Conservation (phyloP, 192 early-diverging fungal genomes). For the Geranomyces michiganensis region DNA sequence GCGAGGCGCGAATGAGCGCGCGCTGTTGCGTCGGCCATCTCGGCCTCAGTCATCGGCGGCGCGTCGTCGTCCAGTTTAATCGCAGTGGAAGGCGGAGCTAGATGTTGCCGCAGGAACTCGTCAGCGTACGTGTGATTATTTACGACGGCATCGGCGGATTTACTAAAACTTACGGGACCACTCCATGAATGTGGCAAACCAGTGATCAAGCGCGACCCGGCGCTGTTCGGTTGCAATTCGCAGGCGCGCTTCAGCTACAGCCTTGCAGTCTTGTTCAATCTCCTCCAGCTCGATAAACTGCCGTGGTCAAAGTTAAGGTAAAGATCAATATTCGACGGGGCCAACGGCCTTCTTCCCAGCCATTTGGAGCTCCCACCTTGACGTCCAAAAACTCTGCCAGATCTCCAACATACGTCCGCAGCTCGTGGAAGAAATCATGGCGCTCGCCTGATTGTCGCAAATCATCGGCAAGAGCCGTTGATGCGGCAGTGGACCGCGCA, state of each 20-base stretch:
- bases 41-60: slow-evolving; percentile 1
- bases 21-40: neutral
- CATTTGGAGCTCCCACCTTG: slow-evolving; percentile 30
- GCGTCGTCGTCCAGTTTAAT: neutral
- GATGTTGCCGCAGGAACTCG: too few relatives aligned
- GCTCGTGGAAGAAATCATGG: slow-evolving; percentile 46
- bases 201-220: slow-evolving; percentile 4
- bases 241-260: neutral
- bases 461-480: slow-evolving; percentile 29
- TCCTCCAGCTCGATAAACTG: slow-evolving; percentile 31
- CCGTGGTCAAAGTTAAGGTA: too few relatives aligned
- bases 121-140: too few relatives aligned
- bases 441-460: slow-evolving; percentile 17
- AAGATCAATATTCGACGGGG: too few relatives aligned
- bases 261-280: slow-evolving; percentile 27
- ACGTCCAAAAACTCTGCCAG: slow-evolving; percentile 47
- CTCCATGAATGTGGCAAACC: slow-evolving; percentile 11
- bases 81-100: neutral
- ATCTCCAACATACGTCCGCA: slow-evolving; percentile 39
- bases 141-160: too few relatives aligned
- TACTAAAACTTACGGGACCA: neutral
- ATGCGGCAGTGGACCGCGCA: slow-evolving; percentile 10
- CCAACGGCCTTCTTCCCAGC: too few relatives aligned
- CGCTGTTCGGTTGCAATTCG: neutral
- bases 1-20: neutral